Evolutionary conservation across 2,329 filamentous ascomycete genomes (phyloP).

Genomic region (Aureobasidium sp.): DNA sequence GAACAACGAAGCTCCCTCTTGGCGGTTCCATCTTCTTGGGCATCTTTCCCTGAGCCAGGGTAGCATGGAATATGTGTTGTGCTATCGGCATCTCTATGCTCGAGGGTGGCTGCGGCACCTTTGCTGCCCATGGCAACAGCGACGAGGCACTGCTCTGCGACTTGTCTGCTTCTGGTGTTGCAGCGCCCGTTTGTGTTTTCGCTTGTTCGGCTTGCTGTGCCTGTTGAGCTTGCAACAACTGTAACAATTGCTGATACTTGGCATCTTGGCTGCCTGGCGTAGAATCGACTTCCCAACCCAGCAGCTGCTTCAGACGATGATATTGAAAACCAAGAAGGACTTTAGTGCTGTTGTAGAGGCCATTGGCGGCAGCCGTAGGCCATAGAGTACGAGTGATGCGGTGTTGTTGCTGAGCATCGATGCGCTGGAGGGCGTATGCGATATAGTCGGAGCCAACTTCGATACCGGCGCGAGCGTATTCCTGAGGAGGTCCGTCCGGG

Average conservation of each 20-base stretch:
- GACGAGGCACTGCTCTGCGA: not conserved
- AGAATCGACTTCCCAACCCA: constrained; percentile 28
- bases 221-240: constrained; percentile 25
- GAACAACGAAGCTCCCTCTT: constrained; percentile 38
- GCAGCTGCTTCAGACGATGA: constrained; percentile 29
- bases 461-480: constrained; percentile 43
- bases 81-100: constrained; percentile 26
- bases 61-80: constrained; percentile 22
- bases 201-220: constrained; percentile 18
- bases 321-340: constrained; percentile 31
- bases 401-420: constrained; percentile 34
- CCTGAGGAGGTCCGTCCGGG: constrained; percentile 41
- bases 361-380: constrained; percentile 31
- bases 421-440: constrained; percentile 34
- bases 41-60: constrained; percentile 25
- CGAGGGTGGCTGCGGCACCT: constrained; percentile 21
- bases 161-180: not conserved
- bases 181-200: constrained; percentile 14
- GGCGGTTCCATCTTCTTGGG: constrained; percentile 32
- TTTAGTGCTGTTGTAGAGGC: constrained; percentile 29
- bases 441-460: constrained; percentile 34
- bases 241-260: constrained; percentile 24
- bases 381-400: constrained; percentile 32
- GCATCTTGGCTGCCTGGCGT: constrained; percentile 28
- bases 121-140: constrained; percentile 22